Conservation (phyloP, 805 yeast genomes). For the Wickerhamiella bombiphila region DNA sequence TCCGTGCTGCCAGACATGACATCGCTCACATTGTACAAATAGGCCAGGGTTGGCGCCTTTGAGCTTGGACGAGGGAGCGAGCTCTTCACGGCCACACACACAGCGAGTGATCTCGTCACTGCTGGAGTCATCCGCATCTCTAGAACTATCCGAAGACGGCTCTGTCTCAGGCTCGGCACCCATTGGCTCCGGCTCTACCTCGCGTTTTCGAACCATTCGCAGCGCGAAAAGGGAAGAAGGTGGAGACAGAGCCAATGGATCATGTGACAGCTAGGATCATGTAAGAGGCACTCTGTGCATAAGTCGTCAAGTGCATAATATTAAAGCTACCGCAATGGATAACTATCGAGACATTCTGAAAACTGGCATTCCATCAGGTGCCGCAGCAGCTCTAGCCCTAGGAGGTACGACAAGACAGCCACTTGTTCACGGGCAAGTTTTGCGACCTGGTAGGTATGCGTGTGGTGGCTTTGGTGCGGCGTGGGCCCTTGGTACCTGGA, state of each 20-base stretch:
- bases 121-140: no score
- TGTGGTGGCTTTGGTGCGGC: constrained; percentile 19
- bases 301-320: not conserved
- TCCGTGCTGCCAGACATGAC: constrained; percentile 97
- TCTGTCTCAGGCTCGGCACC: no score
- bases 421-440: constrained; percentile 5
- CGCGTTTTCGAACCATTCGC: no score
- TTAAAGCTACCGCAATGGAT: no score
- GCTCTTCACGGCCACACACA: constrained; percentile 39
- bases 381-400: constrained; percentile 13
- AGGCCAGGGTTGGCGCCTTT: constrained; percentile 78
- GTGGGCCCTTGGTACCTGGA: constrained; percentile 18
- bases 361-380: constrained; percentile 15
- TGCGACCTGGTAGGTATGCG: constrained; percentile 13
- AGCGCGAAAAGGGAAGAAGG: no score
- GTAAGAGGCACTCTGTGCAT: no score
- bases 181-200: no score
- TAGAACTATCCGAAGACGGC: no score
- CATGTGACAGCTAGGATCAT: no score
- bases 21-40: constrained; percentile 87
- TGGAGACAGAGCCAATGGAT: no score
- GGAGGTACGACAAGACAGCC: constrained; percentile 14
- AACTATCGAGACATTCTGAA: constrained; percentile 7
- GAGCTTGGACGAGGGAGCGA: constrained; percentile 19
- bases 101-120: constrained; percentile 39